These are phyloP conservation scores for Mucor irregularis DNA, from an alignment of 371 early-diverging fungal genomes.

Conservation along the genomic window DNA sequence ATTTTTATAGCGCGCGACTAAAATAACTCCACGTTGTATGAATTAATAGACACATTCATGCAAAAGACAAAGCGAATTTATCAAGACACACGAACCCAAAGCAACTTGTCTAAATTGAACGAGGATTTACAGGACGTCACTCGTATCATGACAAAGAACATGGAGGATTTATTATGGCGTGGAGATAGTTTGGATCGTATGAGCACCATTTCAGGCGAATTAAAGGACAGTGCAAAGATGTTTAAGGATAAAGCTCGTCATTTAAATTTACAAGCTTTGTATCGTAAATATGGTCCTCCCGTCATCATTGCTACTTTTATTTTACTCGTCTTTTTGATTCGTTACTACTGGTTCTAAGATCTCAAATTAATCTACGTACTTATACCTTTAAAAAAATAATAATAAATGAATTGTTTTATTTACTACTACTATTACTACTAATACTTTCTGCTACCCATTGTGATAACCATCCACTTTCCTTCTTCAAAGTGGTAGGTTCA, in stretches of 20 bases:
- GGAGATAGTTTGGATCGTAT: slow-evolving; percentile 85
- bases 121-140: slow-evolving; percentile 96
- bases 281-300: slow-evolving; percentile 96
- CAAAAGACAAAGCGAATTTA: slow-evolving; percentile 95
- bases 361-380: not conserved
- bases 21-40: not conserved
- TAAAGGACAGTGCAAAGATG: slow-evolving; percentile 57
- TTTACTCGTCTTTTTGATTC: slow-evolving; percentile 77
- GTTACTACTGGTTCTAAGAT: slow-evolving; percentile 68
- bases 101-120: slow-evolving; percentile 89
- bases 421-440: too few relatives aligned
- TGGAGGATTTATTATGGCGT: slow-evolving; percentile 94
- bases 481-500: slow-evolving; percentile 4
- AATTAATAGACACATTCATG: slow-evolving; percentile 88
- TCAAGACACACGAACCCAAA: slow-evolving; percentile 92
- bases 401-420: not conserved
- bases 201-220: slow-evolving; percentile 54
- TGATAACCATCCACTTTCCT: slow-evolving; percentile 7
- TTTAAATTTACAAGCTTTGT: slow-evolving; percentile 84
- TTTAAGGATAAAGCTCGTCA: slow-evolving; percentile 67
- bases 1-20: not conserved
- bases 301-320: slow-evolving; percentile 75
- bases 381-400: too few relatives aligned
- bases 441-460: slow-evolving; percentile 1
- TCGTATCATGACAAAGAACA: slow-evolving; percentile 97